A percentile compares a stretch with the other conserved stretches of the same genome.
phyloP scores from a whole-genome alignment of 192 early-diverging fungal species.

The Mortierella antarctica region DNA sequence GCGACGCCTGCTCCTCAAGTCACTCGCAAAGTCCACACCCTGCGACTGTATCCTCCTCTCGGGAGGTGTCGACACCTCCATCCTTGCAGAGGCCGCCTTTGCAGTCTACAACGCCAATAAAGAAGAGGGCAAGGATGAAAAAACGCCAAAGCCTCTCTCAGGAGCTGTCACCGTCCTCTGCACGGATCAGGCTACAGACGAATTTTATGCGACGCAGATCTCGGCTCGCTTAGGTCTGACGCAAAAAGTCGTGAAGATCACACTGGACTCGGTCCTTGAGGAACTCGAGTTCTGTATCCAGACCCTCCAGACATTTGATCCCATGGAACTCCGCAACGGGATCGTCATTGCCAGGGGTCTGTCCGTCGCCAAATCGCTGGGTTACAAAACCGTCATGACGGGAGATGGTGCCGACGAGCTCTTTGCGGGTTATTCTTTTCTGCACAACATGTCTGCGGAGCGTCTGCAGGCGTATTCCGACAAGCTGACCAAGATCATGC shows the following conservation, averaged over 20 bases:
- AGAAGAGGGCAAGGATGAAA: neutral
- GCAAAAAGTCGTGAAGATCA: constrained; percentile 61
- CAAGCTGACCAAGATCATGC: constrained; percentile 62
- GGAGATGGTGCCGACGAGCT: constrained; percentile 80
- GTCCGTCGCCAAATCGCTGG: constrained; percentile 54
- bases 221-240: constrained; percentile 54
- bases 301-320: constrained; percentile 72
- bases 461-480: constrained; percentile 59
- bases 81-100: constrained; percentile 62
- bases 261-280: constrained; percentile 52
- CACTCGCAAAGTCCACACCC: constrained; percentile 36
- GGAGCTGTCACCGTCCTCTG: constrained; percentile 67
- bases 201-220: constrained; percentile 63
- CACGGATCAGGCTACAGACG: constrained; percentile 59
- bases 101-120: constrained; percentile 19
- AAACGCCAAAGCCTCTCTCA: constrained; percentile 32
- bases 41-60: constrained; percentile 61
- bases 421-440: constrained; percentile 77
- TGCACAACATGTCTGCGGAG: constrained; percentile 62
- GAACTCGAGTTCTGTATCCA: constrained; percentile 63
- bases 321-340: constrained; percentile 77
- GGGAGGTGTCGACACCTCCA: constrained; percentile 80
- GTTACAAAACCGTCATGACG: constrained; percentile 61
- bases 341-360: constrained; percentile 68
- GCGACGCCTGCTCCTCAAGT: constrained; percentile 26